Percentiles rank a stretch among this genome's conserved stretches.
Conservation (phyloP, 2,329 filamentous ascomycete species). For the Aspergillus intermedius region DNA sequence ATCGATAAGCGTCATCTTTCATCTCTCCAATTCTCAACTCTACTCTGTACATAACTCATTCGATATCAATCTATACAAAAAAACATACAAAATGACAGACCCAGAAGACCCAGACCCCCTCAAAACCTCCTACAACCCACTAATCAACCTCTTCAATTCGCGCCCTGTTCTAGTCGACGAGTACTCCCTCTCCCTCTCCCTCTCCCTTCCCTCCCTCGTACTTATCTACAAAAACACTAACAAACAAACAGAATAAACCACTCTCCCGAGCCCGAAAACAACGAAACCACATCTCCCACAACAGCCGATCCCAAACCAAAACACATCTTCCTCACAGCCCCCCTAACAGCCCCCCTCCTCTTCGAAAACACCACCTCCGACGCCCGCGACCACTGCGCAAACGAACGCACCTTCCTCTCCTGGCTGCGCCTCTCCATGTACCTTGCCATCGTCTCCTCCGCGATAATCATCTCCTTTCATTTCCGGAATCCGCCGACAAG, state of each 20-base stretch:
- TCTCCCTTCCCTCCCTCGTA: neutral
- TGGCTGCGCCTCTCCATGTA: constrained; percentile 86
- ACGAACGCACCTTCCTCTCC: constrained; percentile 72
- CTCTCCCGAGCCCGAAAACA: constrained; percentile 1
- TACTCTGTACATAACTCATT: too few species aligned
- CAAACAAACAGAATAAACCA: neutral
- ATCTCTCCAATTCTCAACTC: too few species aligned
- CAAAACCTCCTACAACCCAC: constrained; percentile 40
- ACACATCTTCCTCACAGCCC: constrained; percentile 47
- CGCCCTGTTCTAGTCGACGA: constrained; percentile 47
- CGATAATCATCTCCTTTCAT: constrained; percentile 90
- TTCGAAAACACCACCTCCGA: constrained; percentile 63
- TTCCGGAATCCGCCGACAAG: constrained; percentile 64
- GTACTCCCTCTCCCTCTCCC: constrained; percentile 18
- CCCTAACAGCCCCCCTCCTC: constrained; percentile 53
- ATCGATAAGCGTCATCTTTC: too few species aligned
- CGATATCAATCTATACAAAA: too few species aligned
- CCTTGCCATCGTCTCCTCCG: constrained; percentile 81
- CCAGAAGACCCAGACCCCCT: constrained; percentile 12
- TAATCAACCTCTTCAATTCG: constrained; percentile 45
- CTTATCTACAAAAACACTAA: neutral
- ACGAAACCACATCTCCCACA: constrained; percentile 12
- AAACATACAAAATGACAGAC: neutral
- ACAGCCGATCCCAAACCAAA: constrained; percentile 18
- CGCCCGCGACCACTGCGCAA: constrained; percentile 60